phyloP scores from a whole-genome alignment of 345 rosid species.

The Psidium friedrichsthalianum region DNA sequence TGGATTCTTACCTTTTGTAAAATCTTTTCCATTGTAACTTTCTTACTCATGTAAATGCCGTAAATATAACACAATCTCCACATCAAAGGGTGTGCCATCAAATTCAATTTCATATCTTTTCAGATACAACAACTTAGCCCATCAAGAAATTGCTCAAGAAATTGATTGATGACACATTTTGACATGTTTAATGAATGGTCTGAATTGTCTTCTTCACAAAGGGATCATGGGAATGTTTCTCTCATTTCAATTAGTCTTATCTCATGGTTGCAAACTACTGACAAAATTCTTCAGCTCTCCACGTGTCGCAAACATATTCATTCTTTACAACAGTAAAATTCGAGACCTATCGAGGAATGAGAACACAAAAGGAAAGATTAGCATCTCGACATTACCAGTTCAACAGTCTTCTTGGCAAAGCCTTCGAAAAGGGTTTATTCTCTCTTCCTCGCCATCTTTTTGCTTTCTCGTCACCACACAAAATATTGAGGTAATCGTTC shows the following conservation, averaged over 20 bases:
- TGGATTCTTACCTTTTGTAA: no score
- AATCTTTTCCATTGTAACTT: no score
- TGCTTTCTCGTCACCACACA: neutral
- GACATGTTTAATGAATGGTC: neutral
- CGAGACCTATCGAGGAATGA: neutral
- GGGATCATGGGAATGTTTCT: neutral
- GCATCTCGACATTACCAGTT: neutral
- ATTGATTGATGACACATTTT: no score
- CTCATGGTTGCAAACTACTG: neutral
- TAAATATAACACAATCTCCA: no score
- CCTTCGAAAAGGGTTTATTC: neutral
- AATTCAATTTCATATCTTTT: no score
- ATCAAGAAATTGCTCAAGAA: no score
- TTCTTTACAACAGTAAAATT: neutral
- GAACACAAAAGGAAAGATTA: neutral
- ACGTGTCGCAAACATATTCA: neutral
- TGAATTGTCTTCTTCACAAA: neutral
- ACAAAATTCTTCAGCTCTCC: neutral
- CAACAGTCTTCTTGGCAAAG: neutral
- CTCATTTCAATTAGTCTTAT: neutral
- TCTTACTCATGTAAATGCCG: no score
- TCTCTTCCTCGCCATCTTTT: neutral
- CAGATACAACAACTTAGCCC: no score
- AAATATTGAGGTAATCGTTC: neutral
- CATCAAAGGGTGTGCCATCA: no score